Evolutionary conservation across 371 early-diverging fungal genomes (phyloP).

Genomic region (Mucor piriformis): DNA sequence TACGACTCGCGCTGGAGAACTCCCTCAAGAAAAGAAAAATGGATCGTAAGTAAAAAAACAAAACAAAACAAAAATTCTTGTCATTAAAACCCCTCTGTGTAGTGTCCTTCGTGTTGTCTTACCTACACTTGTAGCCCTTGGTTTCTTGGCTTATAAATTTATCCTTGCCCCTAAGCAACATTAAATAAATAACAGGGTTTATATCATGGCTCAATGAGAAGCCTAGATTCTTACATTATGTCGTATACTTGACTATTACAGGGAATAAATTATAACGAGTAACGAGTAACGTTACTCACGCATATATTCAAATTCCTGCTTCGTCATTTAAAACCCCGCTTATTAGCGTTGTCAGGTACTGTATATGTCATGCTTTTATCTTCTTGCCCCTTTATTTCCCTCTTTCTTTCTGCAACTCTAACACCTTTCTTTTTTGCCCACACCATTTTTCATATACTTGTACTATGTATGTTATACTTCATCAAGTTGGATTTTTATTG

Average conservation of each 20-base stretch:
- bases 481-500: conserved; percentile 56
- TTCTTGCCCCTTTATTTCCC: neutral
- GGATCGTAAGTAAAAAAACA: conserved; percentile 47
- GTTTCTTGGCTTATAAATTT: conserved; percentile 47
- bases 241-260: too few relatives aligned
- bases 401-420: too few relatives aligned
- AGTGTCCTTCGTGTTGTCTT: conserved; percentile 32
- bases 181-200: too few relatives aligned
- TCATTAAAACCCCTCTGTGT: neutral
- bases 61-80: neutral
- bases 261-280: too few relatives aligned
- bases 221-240: too few relatives aligned
- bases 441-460: neutral
- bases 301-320: too few relatives aligned
- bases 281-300: too few relatives aligned
- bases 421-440: too few relatives aligned
- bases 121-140: conserved; percentile 25
- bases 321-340: conserved; percentile 3
- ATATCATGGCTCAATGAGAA: too few relatives aligned
- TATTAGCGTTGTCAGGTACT: neutral
- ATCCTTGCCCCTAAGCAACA: conserved; percentile 37
- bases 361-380: too few relatives aligned
- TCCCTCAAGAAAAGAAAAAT: conserved; percentile 32
- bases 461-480: conserved; percentile 29
- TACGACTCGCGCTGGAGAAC: conserved; percentile 46